Evolutionary conservation across 768 basidiomycete genomes (phyloP), one percentile per base, ranked within the genome.

Genomic region (Mycena capillaripes): DNA sequence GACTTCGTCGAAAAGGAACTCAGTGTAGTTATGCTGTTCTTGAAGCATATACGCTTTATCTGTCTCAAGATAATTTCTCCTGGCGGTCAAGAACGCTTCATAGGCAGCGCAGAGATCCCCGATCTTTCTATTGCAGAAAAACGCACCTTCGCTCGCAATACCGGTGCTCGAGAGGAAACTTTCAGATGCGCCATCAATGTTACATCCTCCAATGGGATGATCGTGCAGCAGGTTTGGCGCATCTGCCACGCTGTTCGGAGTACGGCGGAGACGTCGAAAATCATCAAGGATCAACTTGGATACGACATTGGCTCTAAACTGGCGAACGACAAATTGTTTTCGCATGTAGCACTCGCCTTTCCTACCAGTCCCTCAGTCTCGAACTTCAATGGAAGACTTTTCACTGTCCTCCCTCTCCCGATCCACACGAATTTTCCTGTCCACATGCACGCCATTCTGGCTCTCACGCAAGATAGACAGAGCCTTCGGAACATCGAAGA

Each of bases 381-480:
- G 16, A 16, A 46, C 2, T 69, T 75, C 50, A 69, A 68, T 14
- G 82, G 82, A 4, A 73, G 78, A 16, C 72, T 83, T 14, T 83
- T 82, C 68, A 82, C 82, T 2, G 68, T 78, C n/a, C 77, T 83
- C 6, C 82, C 81, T 8, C 73, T 83, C 8, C 82, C 82, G 3
- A 78, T 83, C 42, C 60, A 69, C 8, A 82, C 81, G 2, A 71
- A 65, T 11, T 81, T 81, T 50, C 81, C 81, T 3, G 55, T 80
- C 16, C 82, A 82, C 64, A 61, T 81, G 36, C 80, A 83, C 64
- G 81, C 71, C 2, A 71, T 82, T 8, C 78, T 83, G 21, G 81
- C 82, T 17, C 76, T 83, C 17, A 81, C 80, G 0, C 76, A 78
- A n/a, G 77, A 78, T 34, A 72, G 82, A 0, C 81, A 82, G 56